A percentile compares a stretch with the other conserved stretches of the same genome.
Conservation (phyloP, 2,329 filamentous ascomycete species). For the Delphinella strobiligena region DNA sequence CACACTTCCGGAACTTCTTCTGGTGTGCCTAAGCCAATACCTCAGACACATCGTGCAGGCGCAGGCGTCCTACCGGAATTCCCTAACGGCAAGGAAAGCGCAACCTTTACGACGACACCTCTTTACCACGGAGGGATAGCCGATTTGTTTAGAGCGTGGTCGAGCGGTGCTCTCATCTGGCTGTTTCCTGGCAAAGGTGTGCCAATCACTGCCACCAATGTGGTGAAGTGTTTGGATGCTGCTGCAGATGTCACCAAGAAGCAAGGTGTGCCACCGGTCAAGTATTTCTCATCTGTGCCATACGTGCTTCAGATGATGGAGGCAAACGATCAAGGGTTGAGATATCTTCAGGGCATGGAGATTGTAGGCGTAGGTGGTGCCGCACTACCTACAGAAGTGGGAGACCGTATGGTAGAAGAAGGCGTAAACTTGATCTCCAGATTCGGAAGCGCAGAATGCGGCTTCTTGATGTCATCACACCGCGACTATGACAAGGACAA, state of each 20-base stretch:
- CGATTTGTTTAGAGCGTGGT: slow-evolving; percentile 51
- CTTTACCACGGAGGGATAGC: slow-evolving; percentile 55
- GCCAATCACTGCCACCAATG: slow-evolving; percentile 45
- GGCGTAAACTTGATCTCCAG: slow-evolving; percentile 48
- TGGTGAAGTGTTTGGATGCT: slow-evolving; percentile 35
- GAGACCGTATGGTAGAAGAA: slow-evolving; percentile 38
- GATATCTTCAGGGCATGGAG: slow-evolving; percentile 39
- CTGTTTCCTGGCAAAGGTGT: slow-evolving; percentile 45
- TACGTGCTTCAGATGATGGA: slow-evolving; percentile 45
- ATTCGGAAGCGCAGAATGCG: slow-evolving; percentile 55
- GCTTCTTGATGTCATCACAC: slow-evolving; percentile 52
- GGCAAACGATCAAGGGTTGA: slow-evolving; percentile 30
- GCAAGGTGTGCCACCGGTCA: slow-evolving; percentile 25
- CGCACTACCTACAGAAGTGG: slow-evolving; percentile 40
- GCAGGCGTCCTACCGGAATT: slow-evolving; percentile 44
- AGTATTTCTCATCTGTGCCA: slow-evolving; percentile 52
- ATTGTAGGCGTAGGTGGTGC: slow-evolving; percentile 54
- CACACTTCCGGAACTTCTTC: slow-evolving; percentile 56
- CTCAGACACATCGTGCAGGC: slow-evolving; percentile 43
- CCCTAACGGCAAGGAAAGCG: slow-evolving; percentile 20
- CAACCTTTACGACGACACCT: slow-evolving; percentile 54
- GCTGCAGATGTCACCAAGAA: slow-evolving; percentile 18
- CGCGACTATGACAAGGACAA: slow-evolving; percentile 41
- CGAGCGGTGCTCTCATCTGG: slow-evolving; percentile 47
- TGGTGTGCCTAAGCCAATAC: slow-evolving; percentile 51